Conservation (phyloP, 2,329 filamentous ascomycete genomes). For the Fusarium avenaceum region DNA sequence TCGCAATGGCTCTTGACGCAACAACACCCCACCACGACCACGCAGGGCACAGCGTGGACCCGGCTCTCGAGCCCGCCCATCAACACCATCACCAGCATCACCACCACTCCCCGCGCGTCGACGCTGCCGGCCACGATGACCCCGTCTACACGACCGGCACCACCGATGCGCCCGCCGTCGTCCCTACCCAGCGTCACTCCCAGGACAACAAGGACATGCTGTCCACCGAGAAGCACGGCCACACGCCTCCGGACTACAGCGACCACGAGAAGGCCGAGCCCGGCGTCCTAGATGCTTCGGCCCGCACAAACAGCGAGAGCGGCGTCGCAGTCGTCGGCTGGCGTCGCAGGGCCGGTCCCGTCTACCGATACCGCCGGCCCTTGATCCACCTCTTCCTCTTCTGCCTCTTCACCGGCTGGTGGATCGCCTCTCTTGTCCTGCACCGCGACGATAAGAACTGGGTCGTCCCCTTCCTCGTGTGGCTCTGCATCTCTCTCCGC, state of each 20-base stretch:
- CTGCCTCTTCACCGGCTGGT: slow-evolving; percentile 71
- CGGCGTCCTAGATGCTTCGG: slow-evolving; percentile 50
- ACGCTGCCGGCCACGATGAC: slow-evolving; percentile 55
- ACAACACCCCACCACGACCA: slow-evolving; percentile 27
- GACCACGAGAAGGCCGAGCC: slow-evolving; percentile 57
- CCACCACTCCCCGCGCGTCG: slow-evolving; percentile 57
- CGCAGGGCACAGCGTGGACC: slow-evolving; percentile 41
- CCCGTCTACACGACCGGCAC: slow-evolving; percentile 63
- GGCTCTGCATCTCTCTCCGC: slow-evolving; percentile 79
- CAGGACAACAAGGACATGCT: slow-evolving; percentile 26
- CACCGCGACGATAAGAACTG: slow-evolving; percentile 82
- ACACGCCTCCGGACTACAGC: slow-evolving; percentile 56
- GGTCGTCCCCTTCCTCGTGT: slow-evolving; percentile 87
- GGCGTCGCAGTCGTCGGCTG: slow-evolving; percentile 20
- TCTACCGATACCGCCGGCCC: slow-evolving; percentile 62
- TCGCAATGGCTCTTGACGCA: slow-evolving; percentile 42
- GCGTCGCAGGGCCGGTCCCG: slow-evolving; percentile 46
- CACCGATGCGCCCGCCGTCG: slow-evolving; percentile 53
- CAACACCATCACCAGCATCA: slow-evolving; percentile 61
- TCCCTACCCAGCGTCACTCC: slow-evolving; percentile 50
- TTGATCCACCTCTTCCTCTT: slow-evolving; percentile 63
- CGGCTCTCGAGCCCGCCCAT: slow-evolving; percentile 53
- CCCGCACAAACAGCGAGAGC: slow-evolving; percentile 42
- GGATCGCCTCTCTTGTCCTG: slow-evolving; percentile 80
- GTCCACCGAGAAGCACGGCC: slow-evolving; percentile 49